Evolutionary conservation across 306 rosid genomes (phyloP), one percentile per base, ranked within the genome.

Genomic region (Lathyrus aphaca): DNA sequence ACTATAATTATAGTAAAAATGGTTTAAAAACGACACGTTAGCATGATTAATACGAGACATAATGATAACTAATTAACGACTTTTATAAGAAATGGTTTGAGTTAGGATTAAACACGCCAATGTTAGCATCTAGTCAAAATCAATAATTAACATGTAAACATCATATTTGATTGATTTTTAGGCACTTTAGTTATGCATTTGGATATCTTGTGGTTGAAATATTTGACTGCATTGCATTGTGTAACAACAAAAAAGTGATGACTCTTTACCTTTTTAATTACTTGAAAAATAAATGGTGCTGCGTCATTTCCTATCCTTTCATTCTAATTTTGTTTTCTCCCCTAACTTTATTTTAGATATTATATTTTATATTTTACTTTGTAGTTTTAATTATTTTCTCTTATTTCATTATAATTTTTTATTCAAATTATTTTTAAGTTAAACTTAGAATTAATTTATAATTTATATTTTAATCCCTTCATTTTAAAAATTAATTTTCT

Each of bases 41-140:
- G 21, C 68, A 79, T 79, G 45, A 74, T 63, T 79, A 49, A 68
- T 74, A 63, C 30, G 38, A 42, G 77, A 81, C 84, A 76, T 76
- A 76, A 81, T 81, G 79, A 76, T 76, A 46, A 45, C 75, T 72
- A 61, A 53, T 76, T 70, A 80, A 80, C 77, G 10, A 43, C 78
- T 75, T 61, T 75, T 66, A 16, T 75, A 55, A 39, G 0, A 58
- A 42, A 0, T 0, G 42, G 50, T 50, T 46, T 18, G 35, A 9
- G 1, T 66, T 60, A 32, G 48, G 4, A 75, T 55, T 30, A 17
- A 49, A 42, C 65, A 58, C 55, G 18, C n/a, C 21, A 67, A 27
- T 57, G 9, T 59, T 23, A 48, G 18, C 61, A 61, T 53, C 60
- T 69, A 50, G 35, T 69, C 76, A 76, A 77, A 17, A 9, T 19